Conservation (phyloP, 306 rosid genomes). For the barrel medic (Medicago truncatula) region DNA sequence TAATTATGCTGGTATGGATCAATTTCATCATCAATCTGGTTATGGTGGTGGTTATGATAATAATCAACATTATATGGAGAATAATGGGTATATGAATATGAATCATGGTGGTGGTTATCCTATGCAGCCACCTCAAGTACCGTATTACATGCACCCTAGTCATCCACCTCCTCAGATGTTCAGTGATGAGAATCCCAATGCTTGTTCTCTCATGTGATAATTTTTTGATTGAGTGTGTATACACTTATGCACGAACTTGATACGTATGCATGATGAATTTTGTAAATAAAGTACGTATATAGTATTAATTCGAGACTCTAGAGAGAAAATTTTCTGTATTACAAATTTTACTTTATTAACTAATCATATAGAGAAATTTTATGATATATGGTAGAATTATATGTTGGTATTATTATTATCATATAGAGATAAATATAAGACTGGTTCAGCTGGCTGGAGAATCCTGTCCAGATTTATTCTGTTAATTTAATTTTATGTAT, state of each 20-base stretch:
- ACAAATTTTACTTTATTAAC: not conserved
- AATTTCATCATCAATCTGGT: slow-evolving; percentile 26
- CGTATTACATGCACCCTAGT: slow-evolving; percentile 39
- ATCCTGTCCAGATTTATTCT: slow-evolving; percentile 29
- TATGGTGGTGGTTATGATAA: slow-evolving; percentile 7
- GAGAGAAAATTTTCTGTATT: not conserved
- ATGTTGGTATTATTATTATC: not conserved
- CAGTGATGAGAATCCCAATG: slow-evolving; percentile 93
- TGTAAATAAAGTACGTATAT: slow-evolving; percentile 30
- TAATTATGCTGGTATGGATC: slow-evolving; percentile 44
- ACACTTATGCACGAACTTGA: slow-evolving; percentile 12
- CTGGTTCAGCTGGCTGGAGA: slow-evolving; percentile 39
- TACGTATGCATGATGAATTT: slow-evolving; percentile 1
- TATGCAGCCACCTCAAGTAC: slow-evolving; percentile 38
- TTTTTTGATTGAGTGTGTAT: not conserved
- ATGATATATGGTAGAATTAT: slow-evolving; percentile 33
- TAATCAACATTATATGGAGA: slow-evolving; percentile 17
- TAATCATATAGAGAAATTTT: slow-evolving; percentile 27
- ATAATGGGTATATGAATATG: too few relatives aligned
- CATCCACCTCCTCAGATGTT: slow-evolving; percentile 60
- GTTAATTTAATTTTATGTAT: not conserved
- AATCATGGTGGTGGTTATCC: slow-evolving; percentile 29
- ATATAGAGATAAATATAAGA: not conserved
- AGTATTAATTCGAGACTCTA: slow-evolving; percentile 9
- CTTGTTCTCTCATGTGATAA: slow-evolving; percentile 87